Base-by-base conservation (phyloP, 106 monocot species). In the Dendrobium catenatum region DNA sequence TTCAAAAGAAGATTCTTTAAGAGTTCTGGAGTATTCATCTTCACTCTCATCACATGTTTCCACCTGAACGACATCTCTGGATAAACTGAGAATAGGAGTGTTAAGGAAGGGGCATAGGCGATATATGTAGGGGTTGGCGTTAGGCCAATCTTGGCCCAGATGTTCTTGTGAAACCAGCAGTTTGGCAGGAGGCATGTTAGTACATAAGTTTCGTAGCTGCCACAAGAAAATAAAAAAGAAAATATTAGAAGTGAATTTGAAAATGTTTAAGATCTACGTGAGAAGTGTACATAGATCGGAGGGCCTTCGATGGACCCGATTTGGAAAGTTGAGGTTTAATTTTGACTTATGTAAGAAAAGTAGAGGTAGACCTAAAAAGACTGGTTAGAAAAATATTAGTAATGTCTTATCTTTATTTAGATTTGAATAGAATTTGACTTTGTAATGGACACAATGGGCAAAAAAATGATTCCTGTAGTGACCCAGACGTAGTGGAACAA, bases 121-220 rank as follows among this genome's bases (percentile, higher is more conserved):
- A 40, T 80, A 43, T 48, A 89, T 84, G 74, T 89, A 92, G 0
- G 95, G 95, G 55, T 75, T 83, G 55, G 82, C 73, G 0, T 77
- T 16, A 84, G 84, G 24, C 87, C 85, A 40, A 95, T 89, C 78
- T 72, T 84, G 31, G 84, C 73, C 95, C 95, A 95, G 9, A 88
- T 81, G 29, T 79, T 90, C 80, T 79, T 83, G 79, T 95, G 95
- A 79, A 89, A 19, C 79, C 74, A 4, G 87, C 89, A 33, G 87
- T 90, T 41, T n/a, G n/a, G 82, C 90, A 42, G 92, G 95, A 80
- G n/a, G 90, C 85, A 87, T 90, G 90, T n/a, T n/a, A n/a, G 54
- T 93, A 95, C 95, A 95, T 95, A 40, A 95, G 90, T 84, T 95
- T 95, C 87, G 77, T 33, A 93, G 73, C 95, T 95, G 95, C 78